A percentile compares a stretch with the other conserved stretches of the same genome.
These are phyloP conservation scores for Sphaerostilbella broomeana DNA, from an alignment of 2,329 filamentous ascomycete species.

Conservation along the genomic window DNA sequence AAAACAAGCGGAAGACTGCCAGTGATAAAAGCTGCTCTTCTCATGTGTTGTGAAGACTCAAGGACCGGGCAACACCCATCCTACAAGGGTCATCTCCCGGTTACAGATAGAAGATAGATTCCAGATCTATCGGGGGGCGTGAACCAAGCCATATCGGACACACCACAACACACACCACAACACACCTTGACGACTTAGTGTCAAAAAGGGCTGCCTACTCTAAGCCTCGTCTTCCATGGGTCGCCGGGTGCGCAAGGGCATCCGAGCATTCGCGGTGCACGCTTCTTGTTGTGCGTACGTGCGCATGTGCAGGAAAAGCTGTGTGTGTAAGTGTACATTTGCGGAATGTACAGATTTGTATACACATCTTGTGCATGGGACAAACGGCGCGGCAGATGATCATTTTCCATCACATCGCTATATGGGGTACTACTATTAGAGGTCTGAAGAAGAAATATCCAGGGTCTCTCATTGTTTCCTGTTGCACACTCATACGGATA, in stretches of 20 bases:
- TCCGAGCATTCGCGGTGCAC: constrained; percentile 10
- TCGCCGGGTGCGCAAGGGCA: constrained; percentile 10
- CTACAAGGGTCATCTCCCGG: constrained; percentile 6
- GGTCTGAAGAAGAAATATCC: constrained; percentile 4
- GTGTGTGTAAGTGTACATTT: constrained; percentile 11
- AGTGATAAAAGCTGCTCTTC: constrained; percentile 7
- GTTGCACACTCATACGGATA: background rate
- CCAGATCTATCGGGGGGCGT: constrained; percentile 12
- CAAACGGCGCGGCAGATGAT: too few species aligned
- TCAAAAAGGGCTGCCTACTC: constrained; percentile 10
- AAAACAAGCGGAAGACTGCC: background rate
- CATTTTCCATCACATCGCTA: too few species aligned
- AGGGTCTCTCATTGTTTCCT: constrained; percentile 2
- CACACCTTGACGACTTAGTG: constrained; percentile 11
- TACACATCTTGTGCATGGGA: constrained; percentile 10
- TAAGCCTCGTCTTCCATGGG: constrained; percentile 7
- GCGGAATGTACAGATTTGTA: constrained; percentile 12
- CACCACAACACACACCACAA: constrained; percentile 7
- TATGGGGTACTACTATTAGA: background rate
- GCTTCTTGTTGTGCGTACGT: constrained; percentile 13
- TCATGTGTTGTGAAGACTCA: constrained; percentile 4
- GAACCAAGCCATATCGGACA: constrained; percentile 7
- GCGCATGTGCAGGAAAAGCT: constrained; percentile 13
- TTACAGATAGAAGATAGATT: constrained; percentile 10
- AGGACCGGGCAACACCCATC: constrained; percentile 3